phyloP scores from a whole-genome alignment of 108 stramenopile genomes.

The Parietichytrium sp. region DNA sequence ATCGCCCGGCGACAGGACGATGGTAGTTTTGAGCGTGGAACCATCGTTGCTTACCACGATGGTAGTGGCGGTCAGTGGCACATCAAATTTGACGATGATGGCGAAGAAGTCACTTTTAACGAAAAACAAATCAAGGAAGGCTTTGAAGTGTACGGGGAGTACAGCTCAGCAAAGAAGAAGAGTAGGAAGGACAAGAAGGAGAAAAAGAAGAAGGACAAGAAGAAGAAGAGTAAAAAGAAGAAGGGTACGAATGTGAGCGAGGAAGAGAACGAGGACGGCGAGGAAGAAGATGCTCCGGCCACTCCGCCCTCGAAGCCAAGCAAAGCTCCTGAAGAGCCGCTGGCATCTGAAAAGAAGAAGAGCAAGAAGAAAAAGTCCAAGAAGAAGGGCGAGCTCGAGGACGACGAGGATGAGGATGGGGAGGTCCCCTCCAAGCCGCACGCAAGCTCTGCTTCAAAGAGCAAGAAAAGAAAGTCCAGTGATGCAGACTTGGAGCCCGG shows the following conservation, averaged over 20 bases:
- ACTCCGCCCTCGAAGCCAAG: too few relatives aligned
- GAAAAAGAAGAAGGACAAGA: neutral
- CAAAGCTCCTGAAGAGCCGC: too few relatives aligned
- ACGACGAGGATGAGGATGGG: neutral
- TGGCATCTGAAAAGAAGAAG: too few relatives aligned
- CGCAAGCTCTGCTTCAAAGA: too few relatives aligned
- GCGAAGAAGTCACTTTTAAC: neutral
- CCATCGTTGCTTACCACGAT: neutral
- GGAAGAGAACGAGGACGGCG: neutral
- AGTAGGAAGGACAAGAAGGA: neutral
- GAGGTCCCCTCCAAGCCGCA: neutral
- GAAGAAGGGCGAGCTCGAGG: neutral
- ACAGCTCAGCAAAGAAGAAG: neutral
- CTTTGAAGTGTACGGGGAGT: neutral
- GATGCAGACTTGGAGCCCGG: neutral
- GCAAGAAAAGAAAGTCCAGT: neutral
- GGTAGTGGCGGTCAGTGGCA: neutral
- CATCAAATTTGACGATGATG: slow-evolving; percentile 37
- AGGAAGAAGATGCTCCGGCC: slow-evolving; percentile 39
- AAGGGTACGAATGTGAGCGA: neutral
- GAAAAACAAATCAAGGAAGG: neutral
- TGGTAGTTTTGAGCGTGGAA: neutral
- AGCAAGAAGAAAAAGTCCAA: too few relatives aligned
- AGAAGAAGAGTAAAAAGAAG: neutral
- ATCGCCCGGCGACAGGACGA: neutral